Evolutionary conservation across 257 asterid genomes (phyloP).

Genomic region (Echites panduratus): DNA sequence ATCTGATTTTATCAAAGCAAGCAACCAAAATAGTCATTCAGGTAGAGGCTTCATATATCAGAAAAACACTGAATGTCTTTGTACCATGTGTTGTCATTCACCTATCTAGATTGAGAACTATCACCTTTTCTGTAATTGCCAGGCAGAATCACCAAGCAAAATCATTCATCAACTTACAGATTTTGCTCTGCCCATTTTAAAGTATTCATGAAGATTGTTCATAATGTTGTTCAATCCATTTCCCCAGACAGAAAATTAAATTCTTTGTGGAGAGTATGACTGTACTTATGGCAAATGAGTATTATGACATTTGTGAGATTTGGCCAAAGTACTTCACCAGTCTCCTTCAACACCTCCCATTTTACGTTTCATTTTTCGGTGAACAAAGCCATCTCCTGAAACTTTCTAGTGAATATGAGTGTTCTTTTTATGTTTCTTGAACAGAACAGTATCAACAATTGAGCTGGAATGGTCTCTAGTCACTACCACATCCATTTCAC

Average conservation of each 20-base stretch:
- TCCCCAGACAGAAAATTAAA: background rate
- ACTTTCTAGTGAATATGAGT: background rate
- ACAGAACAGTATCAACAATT: background rate
- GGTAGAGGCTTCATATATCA: background rate
- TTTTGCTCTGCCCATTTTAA: background rate
- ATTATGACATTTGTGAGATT: background rate
- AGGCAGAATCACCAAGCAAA: background rate
- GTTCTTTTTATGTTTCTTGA: background rate
- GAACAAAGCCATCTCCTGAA: background rate
- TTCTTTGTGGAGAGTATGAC: background rate
- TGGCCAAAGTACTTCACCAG: background rate
- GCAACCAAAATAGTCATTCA: background rate
- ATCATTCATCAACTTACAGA: background rate
- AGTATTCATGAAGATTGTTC: background rate
- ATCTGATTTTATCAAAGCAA: too few relatives aligned
- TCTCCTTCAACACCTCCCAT: background rate
- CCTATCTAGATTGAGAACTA: background rate
- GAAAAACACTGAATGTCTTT: background rate
- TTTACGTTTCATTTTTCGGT: background rate
- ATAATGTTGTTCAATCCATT: background rate
- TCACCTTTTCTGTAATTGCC: background rate
- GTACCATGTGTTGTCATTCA: background rate
- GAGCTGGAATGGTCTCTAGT: too few relatives aligned
- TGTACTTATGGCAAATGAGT: background rate
- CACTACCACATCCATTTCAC: background rate